Percentiles rank a stretch among this genome's conserved stretches.
Conservation (phyloP, 106 monocot genomes). For the Dendrobium officinale region DNA sequence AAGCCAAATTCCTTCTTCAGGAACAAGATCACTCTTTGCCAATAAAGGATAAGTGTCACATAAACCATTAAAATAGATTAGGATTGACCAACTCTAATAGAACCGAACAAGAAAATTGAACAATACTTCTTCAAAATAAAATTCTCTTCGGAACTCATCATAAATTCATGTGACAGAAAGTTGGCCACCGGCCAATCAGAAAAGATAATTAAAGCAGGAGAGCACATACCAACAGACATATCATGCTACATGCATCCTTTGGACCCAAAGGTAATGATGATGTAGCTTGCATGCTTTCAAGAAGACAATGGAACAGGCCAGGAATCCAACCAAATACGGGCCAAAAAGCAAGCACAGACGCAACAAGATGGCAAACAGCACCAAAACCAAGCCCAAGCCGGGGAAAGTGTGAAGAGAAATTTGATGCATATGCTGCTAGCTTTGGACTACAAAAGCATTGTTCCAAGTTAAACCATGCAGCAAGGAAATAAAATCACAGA, state of each 20-base stretch:
- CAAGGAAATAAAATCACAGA: not conserved
- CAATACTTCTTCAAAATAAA: not conserved
- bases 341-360: constrained; percentile 87
- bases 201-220: not conserved
- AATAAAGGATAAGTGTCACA: constrained; percentile 8
- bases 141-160: not conserved
- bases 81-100: not conserved
- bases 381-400: constrained; percentile 57
- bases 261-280: constrained; percentile 72
- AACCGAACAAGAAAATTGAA: not conserved
- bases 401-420: constrained; percentile 58
- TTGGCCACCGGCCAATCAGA: not conserved
- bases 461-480: constrained; percentile 3
- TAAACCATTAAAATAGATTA: not conserved
- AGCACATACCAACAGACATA: constrained; percentile 73
- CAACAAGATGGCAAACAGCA: constrained; percentile 81
- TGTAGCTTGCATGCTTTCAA: constrained; percentile 62
- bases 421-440: constrained; percentile 67
- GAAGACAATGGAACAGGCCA: constrained; percentile 72
- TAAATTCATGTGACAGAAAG: not conserved
- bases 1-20: constrained; percentile 90
- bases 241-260: constrained; percentile 87
- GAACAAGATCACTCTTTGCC: constrained; percentile 71
- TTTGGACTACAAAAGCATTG: constrained; percentile 53
- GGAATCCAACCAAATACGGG: constrained; percentile 84